These are phyloP conservation scores for Sextonia rubra DNA, from an alignment of 164 flowering plant genomes.

Conservation along the genomic window DNA sequence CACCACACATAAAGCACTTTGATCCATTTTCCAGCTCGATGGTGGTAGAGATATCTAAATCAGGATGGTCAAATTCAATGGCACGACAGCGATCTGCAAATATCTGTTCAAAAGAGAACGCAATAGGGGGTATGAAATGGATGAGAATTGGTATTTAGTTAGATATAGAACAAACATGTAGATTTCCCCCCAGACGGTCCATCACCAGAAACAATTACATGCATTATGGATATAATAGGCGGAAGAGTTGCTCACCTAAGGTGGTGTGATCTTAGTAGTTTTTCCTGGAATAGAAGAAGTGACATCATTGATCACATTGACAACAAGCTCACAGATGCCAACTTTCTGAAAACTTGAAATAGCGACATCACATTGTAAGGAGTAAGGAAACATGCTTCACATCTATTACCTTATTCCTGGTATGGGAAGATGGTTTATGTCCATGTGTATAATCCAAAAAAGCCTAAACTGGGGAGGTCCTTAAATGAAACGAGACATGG, in stretches of 20 bases:
- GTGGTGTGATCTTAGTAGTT: not conserved
- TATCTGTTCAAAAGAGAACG: not conserved
- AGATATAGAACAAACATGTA: not conserved
- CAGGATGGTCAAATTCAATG: not conserved
- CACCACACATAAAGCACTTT: too few species aligned
- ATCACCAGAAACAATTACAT: not conserved
- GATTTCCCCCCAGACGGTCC: not conserved
- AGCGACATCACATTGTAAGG: not conserved
- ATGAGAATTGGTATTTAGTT: too few species aligned
- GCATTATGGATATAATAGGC: not conserved
- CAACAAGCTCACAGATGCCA: not conserved
- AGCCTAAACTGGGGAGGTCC: not conserved
- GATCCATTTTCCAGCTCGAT: too few species aligned
- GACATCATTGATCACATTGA: not conserved
- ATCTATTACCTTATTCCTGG: too few species aligned
- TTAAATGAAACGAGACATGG: not conserved
- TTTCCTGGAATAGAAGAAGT: not conserved
- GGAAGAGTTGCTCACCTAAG: not conserved
- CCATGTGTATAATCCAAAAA: not conserved
- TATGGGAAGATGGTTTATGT: not conserved
- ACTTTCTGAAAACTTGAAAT: not conserved
- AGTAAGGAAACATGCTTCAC: not conserved
- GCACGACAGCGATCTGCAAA: not conserved
- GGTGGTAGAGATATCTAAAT: too few species aligned
- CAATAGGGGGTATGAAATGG: too few species aligned